Conservation (phyloP, 805 yeast genomes). For the Wickerhamomyces canadensis region DNA sequence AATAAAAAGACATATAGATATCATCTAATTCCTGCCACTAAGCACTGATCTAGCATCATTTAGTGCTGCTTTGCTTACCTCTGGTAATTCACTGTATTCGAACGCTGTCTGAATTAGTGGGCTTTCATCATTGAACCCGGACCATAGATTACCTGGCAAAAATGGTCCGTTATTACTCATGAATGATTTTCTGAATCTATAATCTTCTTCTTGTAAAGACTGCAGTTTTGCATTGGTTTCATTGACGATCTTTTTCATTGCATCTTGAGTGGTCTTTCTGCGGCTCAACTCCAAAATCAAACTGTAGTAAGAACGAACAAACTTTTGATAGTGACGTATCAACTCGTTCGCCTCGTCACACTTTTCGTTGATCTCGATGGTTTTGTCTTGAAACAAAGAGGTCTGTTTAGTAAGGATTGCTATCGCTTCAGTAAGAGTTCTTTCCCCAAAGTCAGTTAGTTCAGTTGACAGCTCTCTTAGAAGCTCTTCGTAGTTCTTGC, state of each 20-base stretch:
- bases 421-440: conserved; percentile 8
- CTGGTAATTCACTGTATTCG: conserved; percentile 19
- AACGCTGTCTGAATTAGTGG: conserved; percentile 14
- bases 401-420: conserved; percentile 9
- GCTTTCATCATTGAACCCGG: conserved; percentile 31
- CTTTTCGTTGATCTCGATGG: conserved; percentile 9
- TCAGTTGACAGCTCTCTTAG: conserved; percentile 17
- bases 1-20: not conserved
- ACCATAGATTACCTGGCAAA: conserved; percentile 51
- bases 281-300: conserved; percentile 49
- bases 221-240: conserved; percentile 37
- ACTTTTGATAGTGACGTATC: conserved; percentile 44
- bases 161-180: conserved; percentile 44
- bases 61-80: conserved; percentile 15
- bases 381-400: conserved; percentile 6
- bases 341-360: conserved; percentile 28
- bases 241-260: conserved; percentile 34
- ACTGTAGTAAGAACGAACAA: conserved; percentile 45
- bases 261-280: conserved; percentile 35
- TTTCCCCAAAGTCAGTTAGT: conserved; percentile 21
- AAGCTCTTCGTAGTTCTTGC: conserved; percentile 22
- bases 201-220: conserved; percentile 38
- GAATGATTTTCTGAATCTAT: conserved; percentile 36
- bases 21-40: not conserved
- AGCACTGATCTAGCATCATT: not conserved